phyloP scores from a whole-genome alignment of 2,329 filamentous ascomycete species.

The Aspergillus ibericus region DNA sequence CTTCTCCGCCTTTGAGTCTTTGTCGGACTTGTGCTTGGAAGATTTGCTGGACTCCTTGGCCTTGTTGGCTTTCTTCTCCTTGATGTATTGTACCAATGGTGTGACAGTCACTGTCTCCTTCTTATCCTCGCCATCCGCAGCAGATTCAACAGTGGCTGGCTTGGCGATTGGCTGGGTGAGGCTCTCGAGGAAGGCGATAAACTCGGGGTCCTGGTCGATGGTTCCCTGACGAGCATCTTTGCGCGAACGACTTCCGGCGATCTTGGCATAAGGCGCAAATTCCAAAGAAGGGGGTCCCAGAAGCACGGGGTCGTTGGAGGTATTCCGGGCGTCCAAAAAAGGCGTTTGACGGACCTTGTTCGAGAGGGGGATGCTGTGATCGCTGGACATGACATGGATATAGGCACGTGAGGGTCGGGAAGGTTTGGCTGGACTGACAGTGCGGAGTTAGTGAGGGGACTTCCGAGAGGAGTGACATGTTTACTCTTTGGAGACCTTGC shows the following conservation, averaged over 20 bases:
- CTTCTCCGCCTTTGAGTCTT: slow-evolving; percentile 43
- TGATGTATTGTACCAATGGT: slow-evolving; percentile 83
- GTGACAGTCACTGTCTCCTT: slow-evolving; percentile 73
- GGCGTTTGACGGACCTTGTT: slow-evolving; percentile 66
- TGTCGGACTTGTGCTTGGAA: slow-evolving; percentile 42
- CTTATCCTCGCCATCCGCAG: slow-evolving; percentile 53
- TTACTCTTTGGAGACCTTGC: slow-evolving; percentile 83
- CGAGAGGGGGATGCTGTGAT: slow-evolving; percentile 66
- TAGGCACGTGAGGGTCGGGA: slow-evolving; percentile 80
- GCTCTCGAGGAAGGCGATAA: slow-evolving; percentile 86
- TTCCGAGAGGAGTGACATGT: slow-evolving; percentile 23
- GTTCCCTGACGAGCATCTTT: slow-evolving; percentile 86
- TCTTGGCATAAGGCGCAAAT: slow-evolving; percentile 79
- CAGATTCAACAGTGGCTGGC: slow-evolving; percentile 51
- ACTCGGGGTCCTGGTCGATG: slow-evolving; percentile 94
- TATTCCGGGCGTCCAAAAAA: slow-evolving; percentile 82
- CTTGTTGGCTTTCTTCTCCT: slow-evolving; percentile 85
- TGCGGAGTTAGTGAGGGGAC: background rate
- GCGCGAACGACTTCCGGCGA: slow-evolving; percentile 71
- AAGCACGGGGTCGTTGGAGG: slow-evolving; percentile 68
- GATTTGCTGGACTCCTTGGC: slow-evolving; percentile 58
- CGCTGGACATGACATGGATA: slow-evolving; percentile 72
- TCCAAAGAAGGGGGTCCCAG: slow-evolving; percentile 78
- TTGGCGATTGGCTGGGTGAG: slow-evolving; percentile 73
- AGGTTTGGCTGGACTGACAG: slow-evolving; percentile 72